Conservation (phyloP, 345 rosid species). For the Camelina neglecta region DNA sequence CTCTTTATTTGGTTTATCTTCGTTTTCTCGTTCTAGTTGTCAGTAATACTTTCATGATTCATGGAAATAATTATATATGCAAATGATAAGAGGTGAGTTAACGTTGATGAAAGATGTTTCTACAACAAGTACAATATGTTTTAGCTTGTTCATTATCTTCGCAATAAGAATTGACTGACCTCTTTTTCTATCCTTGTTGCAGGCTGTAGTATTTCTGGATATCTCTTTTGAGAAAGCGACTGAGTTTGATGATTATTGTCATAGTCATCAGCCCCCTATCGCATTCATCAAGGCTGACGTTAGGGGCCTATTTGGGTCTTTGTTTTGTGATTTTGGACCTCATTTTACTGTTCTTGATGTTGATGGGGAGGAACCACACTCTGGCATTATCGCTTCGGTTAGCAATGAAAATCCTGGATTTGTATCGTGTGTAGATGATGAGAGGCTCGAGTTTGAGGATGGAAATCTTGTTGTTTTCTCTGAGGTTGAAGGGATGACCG, state of each 20-base stretch:
- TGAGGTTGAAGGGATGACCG: slow-evolving; percentile 70
- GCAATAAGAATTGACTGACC: not conserved
- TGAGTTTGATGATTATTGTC: slow-evolving; percentile 68
- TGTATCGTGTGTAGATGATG: slow-evolving; percentile 71
- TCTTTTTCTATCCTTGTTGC: slow-evolving; percentile 29
- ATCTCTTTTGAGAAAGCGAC: slow-evolving; percentile 64
- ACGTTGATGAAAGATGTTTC: slow-evolving; percentile 6
- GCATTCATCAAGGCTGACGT: slow-evolving; percentile 76
- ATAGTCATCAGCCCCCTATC: slow-evolving; percentile 68
- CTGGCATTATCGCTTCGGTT: slow-evolving; percentile 73
- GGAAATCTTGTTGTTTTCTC: slow-evolving; percentile 74
- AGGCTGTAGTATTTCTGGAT: slow-evolving; percentile 93
- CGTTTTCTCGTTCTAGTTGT: not conserved
- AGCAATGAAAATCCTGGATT: slow-evolving; percentile 65
- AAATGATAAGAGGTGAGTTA: not conserved
- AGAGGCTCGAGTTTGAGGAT: slow-evolving; percentile 73
- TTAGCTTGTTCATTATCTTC: slow-evolving; percentile 9
- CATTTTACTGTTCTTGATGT: slow-evolving; percentile 71
- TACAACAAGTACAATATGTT: not conserved
- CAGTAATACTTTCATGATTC: not conserved
- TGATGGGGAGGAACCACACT: slow-evolving; percentile 74
- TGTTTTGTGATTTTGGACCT: slow-evolving; percentile 78
- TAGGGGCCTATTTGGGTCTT: slow-evolving; percentile 72
- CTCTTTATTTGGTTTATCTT: not conserved
- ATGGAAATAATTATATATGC: slow-evolving; percentile 6